phyloP scores from a whole-genome alignment of 1,139 yeast species.

The Blastobotrys buckinghamii region DNA sequence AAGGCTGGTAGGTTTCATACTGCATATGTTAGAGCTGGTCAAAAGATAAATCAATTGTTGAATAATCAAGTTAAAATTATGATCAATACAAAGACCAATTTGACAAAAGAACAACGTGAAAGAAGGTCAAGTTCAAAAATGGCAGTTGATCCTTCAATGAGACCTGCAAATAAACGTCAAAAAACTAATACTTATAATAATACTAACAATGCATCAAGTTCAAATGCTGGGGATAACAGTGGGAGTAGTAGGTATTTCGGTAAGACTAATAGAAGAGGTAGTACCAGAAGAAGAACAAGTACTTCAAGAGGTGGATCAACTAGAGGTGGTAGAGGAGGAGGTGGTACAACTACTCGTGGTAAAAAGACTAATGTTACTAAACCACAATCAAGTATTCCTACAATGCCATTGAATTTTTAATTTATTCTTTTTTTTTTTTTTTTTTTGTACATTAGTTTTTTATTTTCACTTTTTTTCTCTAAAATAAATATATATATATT shows the following conservation, averaged over 20 bases:
- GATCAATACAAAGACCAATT: neutral
- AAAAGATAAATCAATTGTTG: neutral
- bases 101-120: neutral
- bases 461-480: too few species aligned
- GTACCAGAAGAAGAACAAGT: neutral
- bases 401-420: neutral
- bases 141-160: neutral
- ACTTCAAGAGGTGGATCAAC: neutral
- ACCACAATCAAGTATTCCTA: neutral
- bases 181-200: neutral
- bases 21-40: conserved; percentile 1
- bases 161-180: neutral
- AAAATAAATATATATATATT: too few species aligned
- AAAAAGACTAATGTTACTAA: neutral
- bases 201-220: neutral
- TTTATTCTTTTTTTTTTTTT: neutral
- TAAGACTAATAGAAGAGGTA: neutral
- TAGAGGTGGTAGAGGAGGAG: neutral
- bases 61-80: neutral
- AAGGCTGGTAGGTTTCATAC: conserved; percentile 30
- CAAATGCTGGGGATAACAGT: neutral
- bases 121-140: neutral
- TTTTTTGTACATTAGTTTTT: neutral
- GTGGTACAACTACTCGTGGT: too few species aligned
- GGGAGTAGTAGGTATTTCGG: neutral